Evolutionary conservation across 1,284 basidiomycete genomes (phyloP).

Genomic region (Leucoagaricus sp.): DNA sequence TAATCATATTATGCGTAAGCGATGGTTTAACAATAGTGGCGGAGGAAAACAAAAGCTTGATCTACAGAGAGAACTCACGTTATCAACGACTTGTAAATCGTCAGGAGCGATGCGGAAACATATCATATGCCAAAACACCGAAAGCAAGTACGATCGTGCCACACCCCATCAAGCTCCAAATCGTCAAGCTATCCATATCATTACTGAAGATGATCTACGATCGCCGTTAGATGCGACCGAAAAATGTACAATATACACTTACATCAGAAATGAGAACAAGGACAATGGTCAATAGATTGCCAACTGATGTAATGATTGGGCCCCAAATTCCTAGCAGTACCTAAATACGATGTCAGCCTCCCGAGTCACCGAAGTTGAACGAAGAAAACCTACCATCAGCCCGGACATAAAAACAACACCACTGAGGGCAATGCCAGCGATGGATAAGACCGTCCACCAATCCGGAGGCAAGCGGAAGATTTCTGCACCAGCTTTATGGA

Average conservation of each 20-base stretch:
- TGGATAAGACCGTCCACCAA: conserved; percentile 42
- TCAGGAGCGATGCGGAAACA: conserved; percentile 39
- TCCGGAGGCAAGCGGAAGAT: conserved; percentile 60
- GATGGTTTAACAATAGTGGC: neutral
- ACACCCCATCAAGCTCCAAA: conserved; percentile 68
- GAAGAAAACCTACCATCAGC: conserved; percentile 59
- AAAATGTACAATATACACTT: conserved; percentile 18
- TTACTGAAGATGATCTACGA: conserved; percentile 59
- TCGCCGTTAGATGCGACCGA: neutral
- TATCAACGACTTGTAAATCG: neutral
- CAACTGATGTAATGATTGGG: conserved; percentile 82
- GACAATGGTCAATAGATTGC: conserved; percentile 82
- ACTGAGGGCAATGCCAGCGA: conserved; percentile 62
- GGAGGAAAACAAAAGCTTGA: neutral
- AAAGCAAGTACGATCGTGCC: conserved; percentile 74
- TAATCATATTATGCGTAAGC: neutral
- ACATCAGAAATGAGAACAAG: conserved; percentile 76
- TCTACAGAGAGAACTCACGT: conserved; percentile 4
- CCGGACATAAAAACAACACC: conserved; percentile 77
- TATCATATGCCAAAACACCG: conserved; percentile 70
- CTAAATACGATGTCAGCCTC: conserved; percentile 36
- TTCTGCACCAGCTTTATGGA: conserved; percentile 62
- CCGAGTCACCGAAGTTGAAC: conserved; percentile 14
- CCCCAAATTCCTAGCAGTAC: conserved; percentile 81
- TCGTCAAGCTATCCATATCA: conserved; percentile 53